Evolutionary conservation across 169 alveolate species (phyloP).

Genomic region (Blepharisma undulans): DNA sequence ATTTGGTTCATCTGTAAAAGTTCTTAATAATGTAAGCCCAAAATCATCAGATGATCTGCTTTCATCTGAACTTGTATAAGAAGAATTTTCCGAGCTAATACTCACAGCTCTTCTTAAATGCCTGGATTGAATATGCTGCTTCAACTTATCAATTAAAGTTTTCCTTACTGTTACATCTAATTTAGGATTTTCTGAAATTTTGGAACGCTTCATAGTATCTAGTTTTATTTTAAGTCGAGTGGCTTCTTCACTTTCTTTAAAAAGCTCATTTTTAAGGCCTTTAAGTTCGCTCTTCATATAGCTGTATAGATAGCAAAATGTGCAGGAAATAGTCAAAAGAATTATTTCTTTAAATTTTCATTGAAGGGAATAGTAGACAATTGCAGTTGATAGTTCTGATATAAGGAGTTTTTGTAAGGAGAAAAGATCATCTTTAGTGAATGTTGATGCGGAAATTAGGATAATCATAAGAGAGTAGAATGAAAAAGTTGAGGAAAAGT

Average conservation of each 20-base stretch:
- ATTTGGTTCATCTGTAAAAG: not conserved
- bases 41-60: not conserved
- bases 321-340: not conserved
- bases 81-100: not conserved
- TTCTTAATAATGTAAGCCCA: not conserved
- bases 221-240: not conserved
- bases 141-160: not conserved
- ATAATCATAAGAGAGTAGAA: not conserved
- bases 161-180: not conserved
- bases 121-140: not conserved
- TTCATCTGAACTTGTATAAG: not conserved
- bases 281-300: not conserved
- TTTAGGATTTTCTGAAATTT: not conserved
- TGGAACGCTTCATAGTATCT: not conserved
- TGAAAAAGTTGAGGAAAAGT: not conserved
- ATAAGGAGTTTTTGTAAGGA: not conserved
- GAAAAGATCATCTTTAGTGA: not conserved
- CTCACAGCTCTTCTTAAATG: not conserved
- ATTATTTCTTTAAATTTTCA: not conserved
- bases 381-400: not conserved
- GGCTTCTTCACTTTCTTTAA: not conserved
- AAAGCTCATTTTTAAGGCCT: not conserved
- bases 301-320: not conserved
- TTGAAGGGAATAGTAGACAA: not conserved
- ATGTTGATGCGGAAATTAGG: not conserved